Percentiles rank a stretch among this genome's conserved stretches.
Conservation (phyloP, 768 basidiomycete genomes). For the Mycena capillaripes region DNA sequence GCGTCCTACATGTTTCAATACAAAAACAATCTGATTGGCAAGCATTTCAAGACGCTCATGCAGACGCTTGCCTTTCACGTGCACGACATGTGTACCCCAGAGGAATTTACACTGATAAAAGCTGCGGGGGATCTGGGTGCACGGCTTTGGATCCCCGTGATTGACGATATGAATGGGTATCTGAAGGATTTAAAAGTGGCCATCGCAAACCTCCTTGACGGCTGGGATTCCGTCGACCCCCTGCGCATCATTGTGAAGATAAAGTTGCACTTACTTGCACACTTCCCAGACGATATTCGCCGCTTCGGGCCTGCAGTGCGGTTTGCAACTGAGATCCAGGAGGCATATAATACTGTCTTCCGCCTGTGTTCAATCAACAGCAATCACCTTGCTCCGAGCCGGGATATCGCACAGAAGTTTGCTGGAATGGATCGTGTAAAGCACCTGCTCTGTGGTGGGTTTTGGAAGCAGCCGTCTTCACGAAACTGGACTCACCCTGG, state of each 20-base stretch:
- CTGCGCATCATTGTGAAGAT: conserved; percentile 46
- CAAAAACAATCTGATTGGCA: conserved; percentile 49
- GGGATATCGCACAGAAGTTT: conserved; percentile 47
- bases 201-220: conserved; percentile 53
- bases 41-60: conserved; percentile 51
- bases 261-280: conserved; percentile 51
- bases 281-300: conserved; percentile 44
- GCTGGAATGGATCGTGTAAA: conserved; percentile 46
- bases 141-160: conserved; percentile 49
- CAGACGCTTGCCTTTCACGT: conserved; percentile 49
- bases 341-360: conserved; percentile 57
- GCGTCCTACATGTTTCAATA: conserved; percentile 52
- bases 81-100: conserved; percentile 38
- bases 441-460: conserved; percentile 51
- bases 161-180: conserved; percentile 46
- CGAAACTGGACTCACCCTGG: conserved; percentile 30
- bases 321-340: conserved; percentile 53
- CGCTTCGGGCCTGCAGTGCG: conserved; percentile 51
- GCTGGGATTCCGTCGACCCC: conserved; percentile 48
- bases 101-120: conserved; percentile 41
- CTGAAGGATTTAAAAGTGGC: conserved; percentile 32
- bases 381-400: conserved; percentile 54
- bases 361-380: conserved; percentile 48
- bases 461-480: conserved; percentile 36
- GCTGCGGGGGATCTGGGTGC: conserved; percentile 42